Evolutionary conservation across 768 basidiomycete species (phyloP), one percentile per base, ranked within the genome.

Genomic region (Coprinopsis strossmayeri): DNA sequence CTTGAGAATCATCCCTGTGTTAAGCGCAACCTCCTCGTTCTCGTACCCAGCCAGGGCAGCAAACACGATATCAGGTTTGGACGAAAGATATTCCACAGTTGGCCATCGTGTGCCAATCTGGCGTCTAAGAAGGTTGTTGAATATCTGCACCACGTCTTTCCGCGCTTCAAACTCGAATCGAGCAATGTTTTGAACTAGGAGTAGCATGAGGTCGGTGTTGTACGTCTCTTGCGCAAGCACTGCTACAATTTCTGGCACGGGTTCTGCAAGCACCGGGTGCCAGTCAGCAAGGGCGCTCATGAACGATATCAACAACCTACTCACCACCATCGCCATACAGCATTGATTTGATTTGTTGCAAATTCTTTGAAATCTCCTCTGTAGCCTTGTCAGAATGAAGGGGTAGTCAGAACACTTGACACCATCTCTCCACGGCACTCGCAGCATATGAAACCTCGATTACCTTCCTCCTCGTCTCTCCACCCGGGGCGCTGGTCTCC

Each of bases 181-280:
- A 15, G 82, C 80, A 53, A 96, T 84, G 63, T 89, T 80, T 49
- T 81, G 71, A 26, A 98, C 84, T 52, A 96, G 78, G 30, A 81
- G 71, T 52, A 87, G 78, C 21, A 98, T 73, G 21, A 98, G 74
- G 62, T 96, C 91, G 39, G 87, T 89, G 52, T 82, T 82, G 70
- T 97, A 98, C 7, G 91, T 91, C 63, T 98, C 95, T 61, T 97
- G 93, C 0, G 95, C 89, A 10, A 98, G 81, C 63, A 97, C 94
- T 5, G 94, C 92, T 35, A 97, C 78, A 26, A 91, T 72, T 58
- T 98, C 95, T 0, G 93, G 89, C 13, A 85, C 70, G 5, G 92
- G 88, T 52, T 94, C 92, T 82, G 59, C 25, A 46, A 45, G 38
- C 21, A 12, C 23, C 35, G 38, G 11, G 4, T 46, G 37, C 18